Conservation (phyloP, 345 rosid species). For the Bruguiera parviflora region DNA sequence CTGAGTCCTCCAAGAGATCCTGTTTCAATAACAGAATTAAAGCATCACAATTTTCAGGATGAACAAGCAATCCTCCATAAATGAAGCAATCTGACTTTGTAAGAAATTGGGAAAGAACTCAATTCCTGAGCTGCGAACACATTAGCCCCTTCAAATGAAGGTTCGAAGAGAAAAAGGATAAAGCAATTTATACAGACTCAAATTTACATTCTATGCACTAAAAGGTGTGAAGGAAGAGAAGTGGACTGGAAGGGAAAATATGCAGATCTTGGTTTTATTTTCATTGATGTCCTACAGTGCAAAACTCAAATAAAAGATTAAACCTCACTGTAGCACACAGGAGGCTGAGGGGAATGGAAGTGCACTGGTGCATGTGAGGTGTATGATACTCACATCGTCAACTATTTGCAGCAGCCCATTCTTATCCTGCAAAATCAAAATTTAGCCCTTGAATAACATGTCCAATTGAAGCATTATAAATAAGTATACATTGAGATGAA, state of each 20-base stretch:
- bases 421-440: conserved; percentile 60
- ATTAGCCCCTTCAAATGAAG: neutral
- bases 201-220: no score
- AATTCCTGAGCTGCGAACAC: neutral
- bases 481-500: no score
- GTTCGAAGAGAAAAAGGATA: no score
- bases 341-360: neutral
- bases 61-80: no score
- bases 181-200: no score
- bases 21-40: conserved; percentile 23
- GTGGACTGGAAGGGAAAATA: no score
- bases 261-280: no score
- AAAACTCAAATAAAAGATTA: neutral
- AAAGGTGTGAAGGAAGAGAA: no score
- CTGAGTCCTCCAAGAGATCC: conserved; percentile 88
- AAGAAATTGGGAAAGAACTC: neutral
- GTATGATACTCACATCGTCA: conserved; percentile 69
- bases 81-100: neutral
- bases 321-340: neutral
- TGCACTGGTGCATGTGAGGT: conserved; percentile 8
- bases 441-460: conserved; percentile 7
- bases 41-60: neutral
- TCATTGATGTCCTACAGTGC: no score
- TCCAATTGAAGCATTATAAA: neutral
- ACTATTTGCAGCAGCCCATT: conserved; percentile 75